phyloP scores from a whole-genome alignment of 2,329 filamentous ascomycete species.

The Amesomyces nigricolor region DNA sequence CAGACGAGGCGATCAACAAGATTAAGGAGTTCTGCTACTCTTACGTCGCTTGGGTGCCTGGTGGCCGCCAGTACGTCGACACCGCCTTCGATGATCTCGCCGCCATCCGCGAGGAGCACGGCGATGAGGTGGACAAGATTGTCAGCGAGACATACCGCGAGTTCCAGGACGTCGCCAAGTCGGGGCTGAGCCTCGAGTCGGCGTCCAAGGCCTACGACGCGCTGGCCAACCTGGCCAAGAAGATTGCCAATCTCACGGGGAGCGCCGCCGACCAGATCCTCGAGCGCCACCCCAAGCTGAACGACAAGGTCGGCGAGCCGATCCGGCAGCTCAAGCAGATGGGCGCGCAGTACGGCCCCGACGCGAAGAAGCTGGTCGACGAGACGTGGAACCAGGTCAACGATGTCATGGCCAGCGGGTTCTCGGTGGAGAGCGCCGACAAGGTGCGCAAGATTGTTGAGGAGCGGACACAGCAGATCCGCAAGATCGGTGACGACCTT shows the following conservation, averaged over 20 bases:
- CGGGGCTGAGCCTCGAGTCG: slow-evolving; percentile 56
- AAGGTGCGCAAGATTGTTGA: slow-evolving; percentile 59
- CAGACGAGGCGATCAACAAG: slow-evolving; percentile 61
- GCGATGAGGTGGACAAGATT: slow-evolving; percentile 64
- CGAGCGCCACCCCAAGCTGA: slow-evolving; percentile 67
- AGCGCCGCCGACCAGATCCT: slow-evolving; percentile 61
- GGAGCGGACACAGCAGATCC: slow-evolving; percentile 63
- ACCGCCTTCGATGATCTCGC: slow-evolving; percentile 66
- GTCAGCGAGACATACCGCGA: slow-evolving; percentile 62
- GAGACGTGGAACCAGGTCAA: slow-evolving; percentile 63
- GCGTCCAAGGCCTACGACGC: slow-evolving; percentile 57
- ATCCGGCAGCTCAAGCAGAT: slow-evolving; percentile 64
- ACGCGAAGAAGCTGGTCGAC: slow-evolving; percentile 71
- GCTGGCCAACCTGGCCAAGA: slow-evolving; percentile 55
- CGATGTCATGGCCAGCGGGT: slow-evolving; percentile 57
- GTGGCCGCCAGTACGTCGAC: slow-evolving; percentile 63
- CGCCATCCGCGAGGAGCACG: slow-evolving; percentile 59
- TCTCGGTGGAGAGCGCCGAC: slow-evolving; percentile 47
- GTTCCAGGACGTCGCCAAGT: slow-evolving; percentile 55
- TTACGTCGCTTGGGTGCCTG: slow-evolving; percentile 67
- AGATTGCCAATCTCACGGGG: slow-evolving; percentile 55
- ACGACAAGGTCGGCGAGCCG: slow-evolving; percentile 65
- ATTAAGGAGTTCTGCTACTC: slow-evolving; percentile 61
- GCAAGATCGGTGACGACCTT: slow-evolving; percentile 63
- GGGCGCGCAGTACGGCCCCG: slow-evolving; percentile 64